Conservation (phyloP, 129 eudicot species). For the Tanacetum coccineum region DNA sequence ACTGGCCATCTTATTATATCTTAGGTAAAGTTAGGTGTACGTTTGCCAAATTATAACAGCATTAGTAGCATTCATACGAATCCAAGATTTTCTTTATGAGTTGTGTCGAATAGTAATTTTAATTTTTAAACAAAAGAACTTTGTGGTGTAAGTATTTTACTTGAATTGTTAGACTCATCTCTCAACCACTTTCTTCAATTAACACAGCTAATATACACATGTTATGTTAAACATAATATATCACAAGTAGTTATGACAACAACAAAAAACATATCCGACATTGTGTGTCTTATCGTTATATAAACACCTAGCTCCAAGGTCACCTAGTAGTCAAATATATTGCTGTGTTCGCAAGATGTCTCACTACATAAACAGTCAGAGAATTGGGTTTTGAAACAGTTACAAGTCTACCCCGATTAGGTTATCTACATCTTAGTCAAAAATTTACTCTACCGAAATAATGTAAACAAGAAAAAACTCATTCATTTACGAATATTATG, state of each 20-base stretch:
- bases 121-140: not conserved
- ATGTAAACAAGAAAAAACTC: too few relatives aligned
- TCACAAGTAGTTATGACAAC: not conserved
- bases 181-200: not conserved
- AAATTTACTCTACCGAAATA: too few relatives aligned
- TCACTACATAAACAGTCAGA: too few relatives aligned
- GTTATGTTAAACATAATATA: not conserved
- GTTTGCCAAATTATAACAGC: not conserved
- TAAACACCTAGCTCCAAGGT: too few relatives aligned
- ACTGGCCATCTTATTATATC: not conserved
- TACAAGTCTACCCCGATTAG: too few relatives aligned
- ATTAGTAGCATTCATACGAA: not conserved
- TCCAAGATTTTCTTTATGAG: not conserved
- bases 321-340: too few relatives aligned
- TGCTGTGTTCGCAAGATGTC: too few relatives aligned
- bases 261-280: not conserved
- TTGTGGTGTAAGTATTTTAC: too few relatives aligned
- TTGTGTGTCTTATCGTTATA: too few relatives aligned
- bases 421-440: too few relatives aligned
- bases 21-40: not conserved
- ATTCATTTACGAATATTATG: too few relatives aligned
- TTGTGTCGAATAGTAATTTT: not conserved
- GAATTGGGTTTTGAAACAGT: too few relatives aligned
- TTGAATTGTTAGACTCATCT: not conserved
- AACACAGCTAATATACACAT: not conserved